These are phyloP conservation scores for Ophiocordyceps robertsii DNA, from an alignment of 2,329 filamentous ascomycete genomes.

Conservation along the genomic window DNA sequence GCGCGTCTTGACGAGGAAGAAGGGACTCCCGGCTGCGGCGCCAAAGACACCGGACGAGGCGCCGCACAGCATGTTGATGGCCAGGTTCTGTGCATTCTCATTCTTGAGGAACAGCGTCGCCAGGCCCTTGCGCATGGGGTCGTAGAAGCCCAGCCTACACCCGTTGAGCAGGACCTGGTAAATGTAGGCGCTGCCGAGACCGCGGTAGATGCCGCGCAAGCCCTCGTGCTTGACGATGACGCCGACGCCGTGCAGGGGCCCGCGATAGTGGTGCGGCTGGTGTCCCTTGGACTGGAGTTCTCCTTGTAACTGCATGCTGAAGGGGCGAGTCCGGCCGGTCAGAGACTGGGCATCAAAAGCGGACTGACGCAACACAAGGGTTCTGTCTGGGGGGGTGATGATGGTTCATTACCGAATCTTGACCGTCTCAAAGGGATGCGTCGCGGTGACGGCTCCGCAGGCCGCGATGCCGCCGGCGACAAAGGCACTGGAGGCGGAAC, in stretches of 20 bases:
- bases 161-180: constrained; percentile 96
- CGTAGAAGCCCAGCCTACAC: constrained; percentile 94
- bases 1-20: constrained; percentile 95
- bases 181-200: constrained; percentile 82
- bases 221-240: constrained; percentile 91
- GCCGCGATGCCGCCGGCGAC: constrained; percentile 92
- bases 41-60: constrained; percentile 82
- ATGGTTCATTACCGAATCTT: constrained; percentile 68
- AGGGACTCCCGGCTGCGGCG: constrained; percentile 84
- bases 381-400: not conserved
- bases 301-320: constrained; percentile 85
- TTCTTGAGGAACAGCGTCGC: constrained; percentile 60
- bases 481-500: constrained; percentile 51
- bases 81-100: constrained; percentile 64
- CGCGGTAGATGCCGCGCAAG: constrained; percentile 70
- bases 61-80: constrained; percentile 87
- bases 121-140: constrained; percentile 68
- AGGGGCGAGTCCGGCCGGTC: not conserved
- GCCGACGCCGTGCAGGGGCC: constrained; percentile 79
- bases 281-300: constrained; percentile 80
- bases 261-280: constrained; percentile 78
- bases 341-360: not conserved
- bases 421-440: constrained; percentile 95
- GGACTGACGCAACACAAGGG: too few species aligned
- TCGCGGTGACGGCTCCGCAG: constrained; percentile 93